Conservation (phyloP, 225 moss, liverwort and hornwort species). For the Bryoerythrophyllum caledonicum region DNA sequence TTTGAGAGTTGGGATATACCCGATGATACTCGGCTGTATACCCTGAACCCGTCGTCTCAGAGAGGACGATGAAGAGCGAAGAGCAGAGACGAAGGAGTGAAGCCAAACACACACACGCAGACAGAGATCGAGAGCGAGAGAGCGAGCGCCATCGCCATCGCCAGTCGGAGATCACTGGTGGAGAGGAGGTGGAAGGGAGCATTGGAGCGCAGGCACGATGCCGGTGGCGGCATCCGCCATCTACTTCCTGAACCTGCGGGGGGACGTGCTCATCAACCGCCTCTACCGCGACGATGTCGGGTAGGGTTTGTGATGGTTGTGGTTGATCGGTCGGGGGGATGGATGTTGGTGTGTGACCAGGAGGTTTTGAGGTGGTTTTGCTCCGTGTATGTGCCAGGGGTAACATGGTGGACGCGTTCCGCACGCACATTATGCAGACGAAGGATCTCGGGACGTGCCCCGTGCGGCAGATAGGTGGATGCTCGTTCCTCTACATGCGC, state of each 20-base stretch:
- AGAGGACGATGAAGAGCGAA: no score
- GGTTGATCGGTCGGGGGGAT: neutral
- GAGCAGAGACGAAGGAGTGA: no score
- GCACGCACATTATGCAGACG: conserved; percentile 73
- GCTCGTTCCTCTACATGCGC: conserved; percentile 69
- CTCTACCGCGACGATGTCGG: conserved; percentile 74
- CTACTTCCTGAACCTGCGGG: conserved; percentile 68
- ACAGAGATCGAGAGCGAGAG: no score
- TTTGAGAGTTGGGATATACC: no score
- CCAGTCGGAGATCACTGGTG: neutral
- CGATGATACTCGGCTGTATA: no score
- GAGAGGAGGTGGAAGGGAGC: conserved; percentile 2
- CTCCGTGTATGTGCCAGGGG: conserved; percentile 29
- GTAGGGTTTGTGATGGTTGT: conserved; percentile 18
- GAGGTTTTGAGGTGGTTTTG: neutral
- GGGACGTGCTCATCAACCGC: conserved; percentile 71
- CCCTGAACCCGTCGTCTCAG: no score
- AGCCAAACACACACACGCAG: no score
- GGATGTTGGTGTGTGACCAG: no score
- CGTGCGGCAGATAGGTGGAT: conserved; percentile 67
- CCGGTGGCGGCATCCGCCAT: conserved; percentile 77
- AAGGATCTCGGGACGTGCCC: conserved; percentile 72
- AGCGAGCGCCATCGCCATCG: no score
- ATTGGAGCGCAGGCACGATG: conserved; percentile 34
- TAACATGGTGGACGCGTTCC: conserved; percentile 70